These are phyloP conservation scores for Eimeria sp. DNA, from an alignment of 169 alveolate species.

Conservation along the genomic window DNA sequence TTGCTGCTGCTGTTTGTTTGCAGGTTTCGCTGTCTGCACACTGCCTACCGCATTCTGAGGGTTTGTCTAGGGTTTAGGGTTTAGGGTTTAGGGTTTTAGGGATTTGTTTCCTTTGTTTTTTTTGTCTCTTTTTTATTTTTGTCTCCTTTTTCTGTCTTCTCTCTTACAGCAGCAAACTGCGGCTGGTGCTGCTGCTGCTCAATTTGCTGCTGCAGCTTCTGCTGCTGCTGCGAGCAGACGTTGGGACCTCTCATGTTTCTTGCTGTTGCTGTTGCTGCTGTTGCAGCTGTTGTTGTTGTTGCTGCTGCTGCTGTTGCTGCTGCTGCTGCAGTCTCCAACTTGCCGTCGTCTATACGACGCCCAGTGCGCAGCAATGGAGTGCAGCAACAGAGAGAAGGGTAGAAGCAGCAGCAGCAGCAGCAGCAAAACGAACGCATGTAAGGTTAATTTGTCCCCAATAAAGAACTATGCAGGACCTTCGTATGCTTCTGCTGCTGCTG, in stretches of 20 bases:
- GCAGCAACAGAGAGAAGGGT: no score
- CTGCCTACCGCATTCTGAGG: slow-evolving; percentile 33
- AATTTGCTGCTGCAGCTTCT: slow-evolving; percentile 19
- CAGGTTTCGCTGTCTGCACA: not conserved
- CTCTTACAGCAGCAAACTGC: not conserved
- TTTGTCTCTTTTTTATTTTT: not conserved
- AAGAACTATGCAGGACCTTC: not conserved
- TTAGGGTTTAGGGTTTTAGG: not conserved
- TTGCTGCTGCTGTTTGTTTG: not conserved
- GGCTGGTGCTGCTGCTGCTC: not conserved
- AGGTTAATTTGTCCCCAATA: not conserved
- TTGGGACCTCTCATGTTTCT: no score
- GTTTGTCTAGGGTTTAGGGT: not conserved
- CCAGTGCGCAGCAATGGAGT: no score
- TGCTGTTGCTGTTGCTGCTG: slow-evolving; percentile 11
- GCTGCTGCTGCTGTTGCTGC: not conserved
- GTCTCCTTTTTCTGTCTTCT: not conserved
- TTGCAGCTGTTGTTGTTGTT: not conserved
- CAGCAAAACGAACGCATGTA: not conserved
- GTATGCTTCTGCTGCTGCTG: not conserved
- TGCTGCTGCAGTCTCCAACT: not conserved
- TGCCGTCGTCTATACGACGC: no score
- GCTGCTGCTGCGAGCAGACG: no score
- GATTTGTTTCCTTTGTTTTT: not conserved
- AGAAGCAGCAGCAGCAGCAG: slow-evolving; percentile 22